These are phyloP conservation scores for Hypoxylon sp. DNA, from an alignment of 2,329 filamentous ascomycete genomes.

Conservation along the genomic window DNA sequence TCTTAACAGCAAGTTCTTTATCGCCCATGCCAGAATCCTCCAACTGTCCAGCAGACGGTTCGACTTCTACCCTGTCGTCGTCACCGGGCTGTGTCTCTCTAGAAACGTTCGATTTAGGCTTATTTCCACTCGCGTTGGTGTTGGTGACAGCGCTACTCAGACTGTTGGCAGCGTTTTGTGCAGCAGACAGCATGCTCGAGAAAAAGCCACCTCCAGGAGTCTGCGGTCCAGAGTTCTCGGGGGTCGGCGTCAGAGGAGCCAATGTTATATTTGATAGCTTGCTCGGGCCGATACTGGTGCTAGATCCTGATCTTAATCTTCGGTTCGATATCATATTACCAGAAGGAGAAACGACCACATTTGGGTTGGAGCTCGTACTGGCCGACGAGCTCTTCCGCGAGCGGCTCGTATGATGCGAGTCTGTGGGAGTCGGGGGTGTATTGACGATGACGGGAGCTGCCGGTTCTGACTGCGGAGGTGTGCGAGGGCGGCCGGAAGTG, in stretches of 20 bases:
- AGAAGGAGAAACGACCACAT: slow-evolving; percentile 72
- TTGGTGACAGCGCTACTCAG: slow-evolving; percentile 81
- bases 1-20: slow-evolving; percentile 85
- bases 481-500: slow-evolving; percentile 55
- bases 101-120: slow-evolving; percentile 53
- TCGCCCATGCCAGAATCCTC: slow-evolving; percentile 61
- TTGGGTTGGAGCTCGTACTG: slow-evolving; percentile 53
- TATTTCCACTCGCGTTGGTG: slow-evolving; percentile 66
- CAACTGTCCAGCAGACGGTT: slow-evolving; percentile 58
- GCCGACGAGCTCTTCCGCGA: slow-evolving; percentile 40
- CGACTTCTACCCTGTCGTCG: slow-evolving; percentile 58
- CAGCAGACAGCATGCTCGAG: slow-evolving; percentile 90
- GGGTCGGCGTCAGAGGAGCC: slow-evolving; percentile 79
- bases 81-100: slow-evolving; percentile 52
- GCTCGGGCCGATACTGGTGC: slow-evolving; percentile 74
- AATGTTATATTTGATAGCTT: slow-evolving; percentile 84
- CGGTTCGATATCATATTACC: slow-evolving; percentile 80
- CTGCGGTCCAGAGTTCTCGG: slow-evolving; percentile 69
- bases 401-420: slow-evolving; percentile 50
- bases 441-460: slow-evolving; percentile 70
- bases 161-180: slow-evolving; percentile 88
- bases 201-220: slow-evolving; percentile 82
- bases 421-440: slow-evolving; percentile 74
- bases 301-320: slow-evolving; percentile 66
- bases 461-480: slow-evolving; percentile 61